A percentile compares a stretch with the other conserved stretches of the same genome.
Conservation (phyloP, 2,329 filamentous ascomycete species). For the Xylaria sp. region DNA sequence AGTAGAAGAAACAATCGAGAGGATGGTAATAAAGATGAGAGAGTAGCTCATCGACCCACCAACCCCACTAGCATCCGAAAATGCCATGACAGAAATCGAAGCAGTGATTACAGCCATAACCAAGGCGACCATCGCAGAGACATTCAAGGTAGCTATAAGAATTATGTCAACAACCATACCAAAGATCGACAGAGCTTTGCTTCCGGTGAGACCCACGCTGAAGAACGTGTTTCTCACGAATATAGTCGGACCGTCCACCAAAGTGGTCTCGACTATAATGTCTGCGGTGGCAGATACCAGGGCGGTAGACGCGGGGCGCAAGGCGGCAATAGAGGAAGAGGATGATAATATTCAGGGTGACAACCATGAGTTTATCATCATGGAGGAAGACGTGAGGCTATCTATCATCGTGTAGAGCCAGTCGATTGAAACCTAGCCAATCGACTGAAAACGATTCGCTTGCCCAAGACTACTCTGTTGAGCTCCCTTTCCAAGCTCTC, state of each 20-base stretch:
- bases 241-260: background rate
- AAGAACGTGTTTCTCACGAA: background rate
- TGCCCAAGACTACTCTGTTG: background rate
- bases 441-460: background rate
- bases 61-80: background rate
- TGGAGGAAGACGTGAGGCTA: background rate
- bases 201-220: background rate
- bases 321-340: background rate
- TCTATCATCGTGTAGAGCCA: background rate
- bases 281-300: background rate
- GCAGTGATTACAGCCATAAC: too few species aligned
- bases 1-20: background rate
- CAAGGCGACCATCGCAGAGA: background rate
- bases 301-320: background rate
- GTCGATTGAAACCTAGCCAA: background rate
- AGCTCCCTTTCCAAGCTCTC: background rate
- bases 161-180: background rate
- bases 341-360: background rate
- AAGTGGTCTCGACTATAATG: background rate
- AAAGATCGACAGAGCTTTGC: background rate
- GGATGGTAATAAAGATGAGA: too few species aligned
- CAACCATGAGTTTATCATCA: background rate
- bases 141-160: background rate
- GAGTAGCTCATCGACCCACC: background rate
- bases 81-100: background rate